These are phyloP conservation scores for Skeletonema grethae DNA, from an alignment of 108 stramenopile species.

Conservation along the genomic window DNA sequence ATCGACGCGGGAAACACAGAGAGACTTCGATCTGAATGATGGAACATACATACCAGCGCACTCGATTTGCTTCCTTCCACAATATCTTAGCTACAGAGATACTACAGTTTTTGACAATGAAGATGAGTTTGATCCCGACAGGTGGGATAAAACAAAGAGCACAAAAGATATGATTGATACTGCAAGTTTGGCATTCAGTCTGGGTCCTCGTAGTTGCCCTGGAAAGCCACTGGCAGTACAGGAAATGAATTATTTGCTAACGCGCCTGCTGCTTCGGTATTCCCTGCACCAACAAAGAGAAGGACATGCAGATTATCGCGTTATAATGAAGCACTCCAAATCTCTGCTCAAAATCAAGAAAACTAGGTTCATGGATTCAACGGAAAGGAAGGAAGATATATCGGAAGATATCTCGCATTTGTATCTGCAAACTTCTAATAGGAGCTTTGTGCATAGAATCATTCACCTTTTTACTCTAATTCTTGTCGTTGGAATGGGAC, in stretches of 20 bases:
- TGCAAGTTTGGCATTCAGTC: slow-evolving; percentile 14
- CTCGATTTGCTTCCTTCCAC: slow-evolving; percentile 17
- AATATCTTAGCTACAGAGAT: slow-evolving; percentile 10
- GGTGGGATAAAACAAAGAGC: slow-evolving; percentile 5
- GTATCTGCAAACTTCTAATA: background rate
- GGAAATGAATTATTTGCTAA: slow-evolving; percentile 2
- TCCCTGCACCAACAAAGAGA: background rate
- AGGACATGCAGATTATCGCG: background rate
- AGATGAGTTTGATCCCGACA: slow-evolving; percentile 15
- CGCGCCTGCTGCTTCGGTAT: background rate
- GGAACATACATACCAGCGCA: slow-evolving; percentile 17
- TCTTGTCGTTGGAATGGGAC: background rate
- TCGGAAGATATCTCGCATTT: background rate
- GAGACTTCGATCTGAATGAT: slow-evolving; percentile 17
- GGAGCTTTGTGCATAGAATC: background rate
- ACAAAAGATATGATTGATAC: slow-evolving; percentile 11
- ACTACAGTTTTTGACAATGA: slow-evolving; percentile 11
- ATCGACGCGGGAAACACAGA: slow-evolving; percentile 11
- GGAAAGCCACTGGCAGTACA: slow-evolving; percentile 12
- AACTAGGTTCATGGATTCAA: background rate
- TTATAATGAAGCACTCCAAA: background rate
- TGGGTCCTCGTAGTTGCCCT: slow-evolving; percentile 12
- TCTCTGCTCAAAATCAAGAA: background rate
- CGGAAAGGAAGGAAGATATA: background rate
- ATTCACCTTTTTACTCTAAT: background rate